These are phyloP conservation scores for Ramaria rubella DNA, from an alignment of 768 basidiomycete genomes.

Conservation along the genomic window DNA sequence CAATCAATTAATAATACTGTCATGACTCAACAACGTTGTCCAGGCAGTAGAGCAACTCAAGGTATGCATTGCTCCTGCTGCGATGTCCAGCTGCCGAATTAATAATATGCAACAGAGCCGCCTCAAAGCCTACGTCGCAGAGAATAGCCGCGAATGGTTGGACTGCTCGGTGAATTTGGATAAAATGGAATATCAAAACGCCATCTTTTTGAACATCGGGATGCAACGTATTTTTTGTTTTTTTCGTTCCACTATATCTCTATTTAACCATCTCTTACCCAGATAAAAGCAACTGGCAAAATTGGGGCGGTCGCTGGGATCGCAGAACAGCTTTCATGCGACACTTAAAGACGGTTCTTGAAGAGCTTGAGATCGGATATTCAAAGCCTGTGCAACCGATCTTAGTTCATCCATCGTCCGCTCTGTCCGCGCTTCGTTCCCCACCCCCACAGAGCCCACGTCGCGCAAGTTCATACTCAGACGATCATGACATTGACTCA, in stretches of 20 bases:
- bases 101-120: slow-evolving; percentile 21
- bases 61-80: neutral
- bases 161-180: slow-evolving; percentile 60
- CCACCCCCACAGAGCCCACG: neutral
- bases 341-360: slow-evolving; percentile 58
- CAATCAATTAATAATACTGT: neutral
- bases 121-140: slow-evolving; percentile 50
- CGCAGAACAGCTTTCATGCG: slow-evolving; percentile 75
- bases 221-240: slow-evolving; percentile 55
- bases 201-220: slow-evolving; percentile 56
- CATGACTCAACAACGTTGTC: neutral
- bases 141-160: slow-evolving; percentile 69
- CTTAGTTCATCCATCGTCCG: slow-evolving; percentile 31
- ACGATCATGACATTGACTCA: no score
- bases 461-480: neutral
- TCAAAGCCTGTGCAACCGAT: slow-evolving; percentile 69
- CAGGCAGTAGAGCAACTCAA: slow-evolving; percentile 53
- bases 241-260: slow-evolving; percentile 4
- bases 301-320: slow-evolving; percentile 76
- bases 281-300: slow-evolving; percentile 82
- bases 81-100: neutral
- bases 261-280: slow-evolving; percentile 1
- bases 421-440: neutral
- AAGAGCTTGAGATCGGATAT: slow-evolving; percentile 70
- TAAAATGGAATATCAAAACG: slow-evolving; percentile 74